Evolutionary conservation across 1,284 basidiomycete species (phyloP).

Genomic region (Leccinum griseonigrum): DNA sequence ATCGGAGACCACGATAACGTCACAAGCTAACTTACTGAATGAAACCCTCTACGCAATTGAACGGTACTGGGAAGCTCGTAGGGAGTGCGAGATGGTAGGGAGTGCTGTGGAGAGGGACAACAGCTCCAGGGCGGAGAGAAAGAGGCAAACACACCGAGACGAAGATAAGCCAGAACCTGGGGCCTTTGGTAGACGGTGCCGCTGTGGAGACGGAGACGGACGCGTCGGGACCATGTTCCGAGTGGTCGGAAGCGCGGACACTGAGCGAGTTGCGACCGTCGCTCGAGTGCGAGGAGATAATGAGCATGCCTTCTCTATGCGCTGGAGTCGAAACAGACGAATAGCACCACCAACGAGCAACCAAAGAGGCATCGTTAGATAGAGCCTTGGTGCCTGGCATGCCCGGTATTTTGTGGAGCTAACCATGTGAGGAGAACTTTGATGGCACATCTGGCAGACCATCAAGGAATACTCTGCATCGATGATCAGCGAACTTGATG

Average conservation of each 20-base stretch:
- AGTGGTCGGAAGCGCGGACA: neutral
- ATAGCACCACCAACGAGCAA: neutral
- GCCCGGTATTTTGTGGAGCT: neutral
- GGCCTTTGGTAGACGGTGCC: neutral
- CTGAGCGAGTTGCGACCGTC: conserved; percentile 3
- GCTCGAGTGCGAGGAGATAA: conserved; percentile 3
- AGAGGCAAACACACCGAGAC: conserved; percentile 9
- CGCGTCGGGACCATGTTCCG: neutral
- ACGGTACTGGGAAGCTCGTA: conserved; percentile 28
- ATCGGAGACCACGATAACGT: too few relatives aligned
- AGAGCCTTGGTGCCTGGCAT: neutral
- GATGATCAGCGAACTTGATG: conserved; percentile 5
- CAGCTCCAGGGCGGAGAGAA: conserved; percentile 13
- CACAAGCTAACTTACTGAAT: too few relatives aligned
- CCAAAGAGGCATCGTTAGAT: conserved; percentile 3
- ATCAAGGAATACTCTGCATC: neutral
- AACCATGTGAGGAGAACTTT: neutral
- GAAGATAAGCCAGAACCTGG: neutral
- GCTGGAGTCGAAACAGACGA: neutral
- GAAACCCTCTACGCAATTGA: too few relatives aligned
- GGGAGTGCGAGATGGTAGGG: conserved; percentile 34
- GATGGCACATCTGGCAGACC: neutral
- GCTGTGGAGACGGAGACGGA: neutral
- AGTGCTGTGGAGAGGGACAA: conserved; percentile 30
- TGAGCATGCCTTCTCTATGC: neutral